Conservation (phyloP, 148 eudicot genomes). For the Nepenthes gracilis region DNA sequence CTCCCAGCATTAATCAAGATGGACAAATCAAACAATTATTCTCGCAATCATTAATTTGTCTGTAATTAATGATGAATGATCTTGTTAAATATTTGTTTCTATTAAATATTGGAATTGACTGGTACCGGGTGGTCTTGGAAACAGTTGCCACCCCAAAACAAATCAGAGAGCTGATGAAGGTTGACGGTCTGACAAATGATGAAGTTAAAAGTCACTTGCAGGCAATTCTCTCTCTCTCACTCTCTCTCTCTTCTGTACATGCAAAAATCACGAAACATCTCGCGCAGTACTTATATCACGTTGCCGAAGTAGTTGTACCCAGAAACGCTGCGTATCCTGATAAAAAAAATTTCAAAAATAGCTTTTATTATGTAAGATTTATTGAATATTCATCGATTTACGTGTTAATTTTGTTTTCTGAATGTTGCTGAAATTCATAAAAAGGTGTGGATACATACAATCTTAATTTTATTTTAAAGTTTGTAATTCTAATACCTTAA, state of each 20-base stretch:
- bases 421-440: no score
- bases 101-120: background rate
- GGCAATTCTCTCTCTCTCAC: constrained; percentile 23
- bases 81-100: background rate
- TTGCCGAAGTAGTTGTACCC: background rate
- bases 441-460: no score
- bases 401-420: no score
- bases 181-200: constrained; percentile 97
- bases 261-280: background rate
- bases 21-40: no score
- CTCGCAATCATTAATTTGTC: background rate
- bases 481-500: no score
- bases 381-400: no score
- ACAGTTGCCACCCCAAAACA: constrained; percentile 98
- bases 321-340: no score
- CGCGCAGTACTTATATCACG: background rate
- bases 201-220: constrained; percentile 99
- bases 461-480: no score
- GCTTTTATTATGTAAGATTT: no score
- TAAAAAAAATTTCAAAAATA: no score
- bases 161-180: constrained; percentile 98
- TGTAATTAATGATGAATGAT: background rate
- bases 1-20: no score
- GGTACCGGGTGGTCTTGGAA: background rate
- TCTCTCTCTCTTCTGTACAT: background rate